Conservation (phyloP, 129 eudicot genomes). For the Smallanthus sonchifolius region DNA sequence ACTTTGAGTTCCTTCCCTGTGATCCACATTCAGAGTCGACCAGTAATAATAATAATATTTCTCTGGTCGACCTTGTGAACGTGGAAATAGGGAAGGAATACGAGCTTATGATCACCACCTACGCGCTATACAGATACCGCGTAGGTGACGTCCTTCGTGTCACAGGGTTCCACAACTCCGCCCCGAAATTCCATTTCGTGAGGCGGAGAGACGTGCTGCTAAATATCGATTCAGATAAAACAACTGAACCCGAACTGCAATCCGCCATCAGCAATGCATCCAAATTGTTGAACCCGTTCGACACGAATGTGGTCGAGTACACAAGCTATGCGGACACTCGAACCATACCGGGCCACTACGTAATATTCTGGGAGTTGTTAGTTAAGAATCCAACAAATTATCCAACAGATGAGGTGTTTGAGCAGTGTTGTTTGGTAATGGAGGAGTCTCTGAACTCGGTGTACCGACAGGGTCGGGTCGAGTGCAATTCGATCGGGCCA, state of each 20-base stretch:
- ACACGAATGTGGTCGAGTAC: conserved; percentile 38
- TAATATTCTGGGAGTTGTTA: conserved; percentile 38
- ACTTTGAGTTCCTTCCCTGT: conserved; percentile 52
- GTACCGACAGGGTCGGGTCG: conserved; percentile 45
- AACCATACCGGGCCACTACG: conserved; percentile 45
- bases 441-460: conserved; percentile 41
- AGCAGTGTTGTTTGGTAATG: conserved; percentile 42
- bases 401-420: conserved; percentile 27
- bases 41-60: not conserved
- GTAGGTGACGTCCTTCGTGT: conserved; percentile 58
- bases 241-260: conserved; percentile 46
- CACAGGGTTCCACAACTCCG: conserved; percentile 47
- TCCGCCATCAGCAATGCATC: conserved; percentile 37
- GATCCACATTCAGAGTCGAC: conserved; percentile 10
- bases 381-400: conserved; percentile 26
- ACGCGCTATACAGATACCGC: conserved; percentile 43
- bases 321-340: conserved; percentile 40
- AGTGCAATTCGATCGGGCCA: conserved; percentile 41
- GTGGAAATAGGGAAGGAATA: conserved; percentile 50
- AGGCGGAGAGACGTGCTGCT: conserved; percentile 40
- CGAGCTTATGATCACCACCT: conserved; percentile 47
- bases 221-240: conserved; percentile 49
- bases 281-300: conserved; percentile 11
- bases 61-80: conserved; percentile 39
- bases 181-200: conserved; percentile 48